Evolutionary conservation across 176 grass and related monocot genomes (phyloP), one percentile per base, ranked within the genome.

Genomic region (Musa schizocarpa): DNA sequence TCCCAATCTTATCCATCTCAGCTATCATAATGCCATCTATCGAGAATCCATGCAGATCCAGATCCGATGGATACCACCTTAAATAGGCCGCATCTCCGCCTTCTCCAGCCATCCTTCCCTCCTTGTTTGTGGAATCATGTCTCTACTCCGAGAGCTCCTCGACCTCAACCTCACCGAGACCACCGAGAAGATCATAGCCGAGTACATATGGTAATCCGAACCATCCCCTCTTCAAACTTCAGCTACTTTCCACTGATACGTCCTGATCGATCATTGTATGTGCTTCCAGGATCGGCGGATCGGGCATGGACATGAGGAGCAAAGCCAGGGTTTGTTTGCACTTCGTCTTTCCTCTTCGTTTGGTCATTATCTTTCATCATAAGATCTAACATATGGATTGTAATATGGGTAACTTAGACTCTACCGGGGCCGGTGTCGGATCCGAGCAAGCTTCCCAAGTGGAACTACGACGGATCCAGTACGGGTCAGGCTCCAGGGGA

Each of bases 401-500:
- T 43, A 43, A 43, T 24, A 24, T 6, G 3, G 34, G 34, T 43
- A 43, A 43, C 11, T 54, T 9, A 9, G 77, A 79, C 77, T 50
- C 77, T 79, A 14, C 52, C 26, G 25, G 66, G 77, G 8, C 29
- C 66, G 16, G 77, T 59, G 12, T 8, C 17, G 2, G 66, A 79
- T 59, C 77, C 4, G 4, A 22, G 6, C 16, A 34, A 78, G 65
- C 65, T 78, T 25, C 76, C 76, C 13, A 78, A 78, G 65, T 78
- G 76, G 76, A 78, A 78, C 25, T 78, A 78, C 21, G 76, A 78
- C 20, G 76, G 76, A 55, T 78, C 76, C 2, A 78, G 65, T 24
- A 78, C 76, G 16, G 65, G 52, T 7, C 65, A 78, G 50, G 76
- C 76, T 69, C 65, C 76, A n/a, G 65, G 76, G 9, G 26, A 78